Evolutionary conservation across 371 early-diverging fungal genomes (phyloP).

Genomic region (Mucor mucedo): DNA sequence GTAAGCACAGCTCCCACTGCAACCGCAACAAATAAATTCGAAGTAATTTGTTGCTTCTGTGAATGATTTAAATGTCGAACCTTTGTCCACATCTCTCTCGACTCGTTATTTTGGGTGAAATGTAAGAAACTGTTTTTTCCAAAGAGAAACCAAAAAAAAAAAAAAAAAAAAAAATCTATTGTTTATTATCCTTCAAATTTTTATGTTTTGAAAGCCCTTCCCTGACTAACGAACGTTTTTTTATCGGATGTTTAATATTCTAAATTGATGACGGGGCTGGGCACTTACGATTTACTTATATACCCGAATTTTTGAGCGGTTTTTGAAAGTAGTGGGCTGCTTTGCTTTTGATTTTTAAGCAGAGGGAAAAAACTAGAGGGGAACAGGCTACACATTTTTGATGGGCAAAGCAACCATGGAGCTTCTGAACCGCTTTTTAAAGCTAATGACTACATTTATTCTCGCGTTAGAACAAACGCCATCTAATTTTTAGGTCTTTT

Average conservation of each 20-base stretch:
- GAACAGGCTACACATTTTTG: no score
- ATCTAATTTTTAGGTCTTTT: no score
- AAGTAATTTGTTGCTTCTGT: slow-evolving; percentile 55
- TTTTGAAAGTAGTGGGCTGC: no score
- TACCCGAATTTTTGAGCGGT: no score
- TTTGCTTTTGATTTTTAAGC: no score
- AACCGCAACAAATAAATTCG: slow-evolving; percentile 51
- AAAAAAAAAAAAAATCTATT: neutral
- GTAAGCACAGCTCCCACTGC: slow-evolving; percentile 52
- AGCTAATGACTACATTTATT: no score
- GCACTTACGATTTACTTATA: no score
- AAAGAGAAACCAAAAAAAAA: neutral
- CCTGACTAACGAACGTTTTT: neutral
- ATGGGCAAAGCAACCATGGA: no score
- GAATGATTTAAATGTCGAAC: slow-evolving; percentile 49
- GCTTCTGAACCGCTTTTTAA: no score
- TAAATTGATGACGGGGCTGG: neutral
- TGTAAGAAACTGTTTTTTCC: slow-evolving; percentile 8
- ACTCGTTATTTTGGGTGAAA: neutral
- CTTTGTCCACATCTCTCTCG: slow-evolving; percentile 28
- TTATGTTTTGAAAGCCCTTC: neutral
- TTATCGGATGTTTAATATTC: slow-evolving; percentile 5
- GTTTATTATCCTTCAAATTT: neutral
- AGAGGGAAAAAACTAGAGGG: no score
- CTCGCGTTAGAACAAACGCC: no score